Conservation (phyloP, 2,329 filamentous ascomycete genomes). For the Pseudophaeomoniella oleicola region DNA sequence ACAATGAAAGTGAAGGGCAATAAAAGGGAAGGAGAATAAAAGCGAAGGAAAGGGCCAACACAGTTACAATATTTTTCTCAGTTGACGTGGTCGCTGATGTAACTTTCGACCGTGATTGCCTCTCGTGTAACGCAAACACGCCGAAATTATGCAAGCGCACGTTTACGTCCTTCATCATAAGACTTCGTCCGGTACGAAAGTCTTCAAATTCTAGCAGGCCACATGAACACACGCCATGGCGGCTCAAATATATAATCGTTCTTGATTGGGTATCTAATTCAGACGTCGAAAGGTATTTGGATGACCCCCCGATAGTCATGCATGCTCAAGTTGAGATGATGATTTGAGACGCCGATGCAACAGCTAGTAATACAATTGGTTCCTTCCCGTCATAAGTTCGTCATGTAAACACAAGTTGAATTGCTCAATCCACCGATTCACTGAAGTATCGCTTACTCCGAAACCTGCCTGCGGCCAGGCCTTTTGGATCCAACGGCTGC, state of each 20-base stretch:
- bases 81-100: not conserved
- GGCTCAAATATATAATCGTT: not conserved
- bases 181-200: not conserved
- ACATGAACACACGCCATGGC: not conserved
- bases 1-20: too few species aligned
- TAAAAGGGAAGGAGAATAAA: too few species aligned
- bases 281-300: too few species aligned
- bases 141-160: too few species aligned
- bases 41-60: not conserved
- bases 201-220: not conserved
- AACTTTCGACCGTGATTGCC: too few species aligned
- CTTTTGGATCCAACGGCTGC: conserved; percentile 29
- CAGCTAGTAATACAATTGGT: not conserved
- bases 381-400: not conserved
- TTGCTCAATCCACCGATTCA: conserved; percentile 19
- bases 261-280: not conserved
- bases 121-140: too few species aligned
- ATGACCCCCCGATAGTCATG: not conserved
- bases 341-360: not conserved
- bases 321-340: not conserved
- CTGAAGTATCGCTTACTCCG: conserved; percentile 35
- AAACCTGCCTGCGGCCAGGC: conserved; percentile 1
- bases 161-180: not conserved
- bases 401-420: not conserved
- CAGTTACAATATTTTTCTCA: not conserved